These are phyloP conservation scores for Eucalyptus regnans DNA, from an alignment of 345 rosid genomes.

Conservation along the genomic window DNA sequence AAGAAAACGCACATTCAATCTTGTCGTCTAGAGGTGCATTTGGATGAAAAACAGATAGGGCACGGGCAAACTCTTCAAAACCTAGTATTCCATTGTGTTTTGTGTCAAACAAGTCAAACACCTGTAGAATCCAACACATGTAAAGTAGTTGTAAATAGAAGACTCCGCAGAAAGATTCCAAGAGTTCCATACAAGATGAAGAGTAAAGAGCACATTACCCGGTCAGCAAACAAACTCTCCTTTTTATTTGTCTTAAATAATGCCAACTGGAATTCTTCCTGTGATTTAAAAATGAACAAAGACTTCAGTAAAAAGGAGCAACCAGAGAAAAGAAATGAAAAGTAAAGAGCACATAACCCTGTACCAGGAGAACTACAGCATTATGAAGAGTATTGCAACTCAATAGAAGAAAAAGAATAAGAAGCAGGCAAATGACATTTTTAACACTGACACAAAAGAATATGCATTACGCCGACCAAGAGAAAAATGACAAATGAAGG, in stretches of 20 bases:
- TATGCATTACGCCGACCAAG: not conserved
- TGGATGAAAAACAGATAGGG: constrained; percentile 97
- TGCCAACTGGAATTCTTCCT: constrained; percentile 99
- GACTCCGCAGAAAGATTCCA: not conserved
- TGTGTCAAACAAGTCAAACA: constrained; percentile 91
- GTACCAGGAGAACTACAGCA: not conserved
- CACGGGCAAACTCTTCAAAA: constrained; percentile 98
- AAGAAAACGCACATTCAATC: constrained; percentile 52
- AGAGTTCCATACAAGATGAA: not conserved
- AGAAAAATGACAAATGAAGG: not conserved
- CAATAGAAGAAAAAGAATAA: not conserved
- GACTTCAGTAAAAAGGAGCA: not conserved
- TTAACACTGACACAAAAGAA: not conserved
- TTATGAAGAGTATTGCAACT: not conserved
- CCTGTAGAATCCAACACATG: constrained; percentile 29
- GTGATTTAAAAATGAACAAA: not conserved
- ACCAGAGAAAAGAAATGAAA: not conserved
- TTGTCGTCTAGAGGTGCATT: constrained; percentile 92
- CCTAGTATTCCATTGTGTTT: constrained; percentile 97
- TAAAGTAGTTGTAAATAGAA: not conserved
- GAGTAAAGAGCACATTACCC: constrained; percentile 33
- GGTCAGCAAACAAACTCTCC: constrained; percentile 97
- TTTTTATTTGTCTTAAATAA: constrained; percentile 94
- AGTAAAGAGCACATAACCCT: not conserved
- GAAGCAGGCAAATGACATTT: not conserved